These are phyloP conservation scores for Quercus lobata DNA, from an alignment of 331 rosid species.

Conservation along the genomic window DNA sequence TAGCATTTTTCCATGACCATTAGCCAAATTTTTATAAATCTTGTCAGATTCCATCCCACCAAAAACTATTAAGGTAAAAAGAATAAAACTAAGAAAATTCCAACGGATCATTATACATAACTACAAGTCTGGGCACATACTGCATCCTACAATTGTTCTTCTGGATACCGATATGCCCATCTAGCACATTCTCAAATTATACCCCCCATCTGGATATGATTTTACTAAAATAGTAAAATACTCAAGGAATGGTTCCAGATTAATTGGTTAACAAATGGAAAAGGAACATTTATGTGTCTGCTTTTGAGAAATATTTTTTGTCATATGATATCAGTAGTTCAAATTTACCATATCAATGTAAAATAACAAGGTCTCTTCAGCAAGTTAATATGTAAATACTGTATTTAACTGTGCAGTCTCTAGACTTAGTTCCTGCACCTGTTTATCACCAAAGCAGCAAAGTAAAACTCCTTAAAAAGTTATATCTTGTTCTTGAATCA, in stretches of 20 bases:
- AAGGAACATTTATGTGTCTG: neutral
- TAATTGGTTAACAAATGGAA: neutral
- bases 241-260: neutral
- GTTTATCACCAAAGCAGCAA: neutral
- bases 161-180: neutral
- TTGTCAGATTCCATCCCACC: neutral
- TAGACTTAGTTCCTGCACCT: neutral
- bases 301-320: neutral
- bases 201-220: neutral
- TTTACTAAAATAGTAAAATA: neutral
- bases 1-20: slow-evolving; percentile 2
- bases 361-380: neutral
- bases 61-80: neutral
- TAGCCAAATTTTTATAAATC: neutral
- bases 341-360: neutral
- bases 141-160: neutral
- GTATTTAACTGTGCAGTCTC: neutral
- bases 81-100: neutral
- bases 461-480: neutral
- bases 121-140: neutral
- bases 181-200: neutral
- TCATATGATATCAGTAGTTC: neutral
- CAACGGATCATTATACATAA: neutral
- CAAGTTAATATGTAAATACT: neutral
- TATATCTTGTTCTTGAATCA: neutral